Evolutionary conservation across 2,329 filamentous ascomycete genomes (phyloP), one percentile per base, ranked within the genome.

Genomic region (Aspergillus flavus): DNA sequence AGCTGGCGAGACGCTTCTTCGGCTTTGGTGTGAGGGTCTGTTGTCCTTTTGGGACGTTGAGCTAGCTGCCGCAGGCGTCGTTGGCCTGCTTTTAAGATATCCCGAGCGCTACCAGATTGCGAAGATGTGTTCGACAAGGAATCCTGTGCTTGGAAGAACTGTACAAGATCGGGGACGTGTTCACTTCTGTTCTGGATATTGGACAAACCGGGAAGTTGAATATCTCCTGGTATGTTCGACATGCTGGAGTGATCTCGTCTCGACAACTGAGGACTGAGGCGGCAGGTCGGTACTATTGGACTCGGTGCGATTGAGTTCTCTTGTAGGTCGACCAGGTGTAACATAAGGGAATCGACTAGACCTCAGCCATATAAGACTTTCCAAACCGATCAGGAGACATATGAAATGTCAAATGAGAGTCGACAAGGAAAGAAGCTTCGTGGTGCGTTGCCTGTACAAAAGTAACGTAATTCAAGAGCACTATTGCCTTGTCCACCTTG

Each of bases 61-160:
- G 75, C 70, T 30, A 78, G 69, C 34, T 76, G 72, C n/a, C 73
- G 66, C 2, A 79, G 69, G 30, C 77, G 77, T 16, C 76, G 75
- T 58, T 76, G 76, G 19, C 76, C 71, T 19, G 71, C 68, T 65
- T 73, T 66, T 58, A 74, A 43, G 57, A 76, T 66, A 56, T 71
- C 66, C 61, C 71, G 69, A 7, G 75, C 72, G 12, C 72, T 72
- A 2, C 66, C 69, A 26, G 66, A 65, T 59, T 74, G 73, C 53
- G 68, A 55, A 59, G 61, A 55, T 11, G 39, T 61, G 41, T 59
- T 50, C 26, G 68, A 59, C 6, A 73, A 63, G 21, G 61, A 60
- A 57, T 71, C 71, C 55, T 73, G 72, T 6, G 70, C 66, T 58
- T 78, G 76, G 45, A 79, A 76, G 64, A 78, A 77, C 46, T 70